These are phyloP conservation scores for Wickerhamiella qilinensis DNA, from an alignment of 805 yeast species.

Conservation along the genomic window DNA sequence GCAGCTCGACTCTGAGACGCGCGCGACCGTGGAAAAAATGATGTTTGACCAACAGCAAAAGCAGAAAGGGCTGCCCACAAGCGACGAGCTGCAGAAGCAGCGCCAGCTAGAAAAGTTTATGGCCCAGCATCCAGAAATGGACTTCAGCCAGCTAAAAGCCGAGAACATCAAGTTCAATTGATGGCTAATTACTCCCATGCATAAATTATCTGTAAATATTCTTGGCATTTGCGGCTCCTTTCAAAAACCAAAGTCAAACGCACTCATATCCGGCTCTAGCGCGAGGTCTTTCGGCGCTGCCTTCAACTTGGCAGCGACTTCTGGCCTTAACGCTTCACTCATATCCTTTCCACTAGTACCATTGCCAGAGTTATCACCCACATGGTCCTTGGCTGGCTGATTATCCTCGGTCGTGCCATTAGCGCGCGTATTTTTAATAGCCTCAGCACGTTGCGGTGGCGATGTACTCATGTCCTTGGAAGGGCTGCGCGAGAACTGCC, in stretches of 20 bases:
- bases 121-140: slow-evolving; percentile 29
- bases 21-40: slow-evolving; percentile 32
- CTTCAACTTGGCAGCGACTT: slow-evolving; percentile 5
- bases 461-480: too few species aligned
- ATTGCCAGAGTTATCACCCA: too few species aligned
- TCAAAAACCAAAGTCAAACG: slow-evolving; percentile 51
- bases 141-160: slow-evolving; percentile 24
- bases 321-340: background rate
- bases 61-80: slow-evolving; percentile 23
- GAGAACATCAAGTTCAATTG: slow-evolving; percentile 6
- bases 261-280: slow-evolving; percentile 64
- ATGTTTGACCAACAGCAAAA: slow-evolving; percentile 31
- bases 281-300: slow-evolving; percentile 40
- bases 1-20: slow-evolving; percentile 28
- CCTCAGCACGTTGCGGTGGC: too few species aligned
- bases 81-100: slow-evolving; percentile 24
- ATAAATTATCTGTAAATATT: background rate
- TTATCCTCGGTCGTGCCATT: too few species aligned
- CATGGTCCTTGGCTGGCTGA: too few species aligned
- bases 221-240: background rate
- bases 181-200: background rate
- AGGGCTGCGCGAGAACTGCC: slow-evolving; percentile 46
- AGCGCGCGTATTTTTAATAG: too few species aligned
- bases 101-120: slow-evolving; percentile 25
- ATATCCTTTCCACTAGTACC: too few species aligned